Percentiles rank a stretch among this genome's conserved stretches.
These are phyloP conservation scores for Camellia lanceoleosa DNA, from an alignment of 148 eudicot species.

Conservation along the genomic window DNA sequence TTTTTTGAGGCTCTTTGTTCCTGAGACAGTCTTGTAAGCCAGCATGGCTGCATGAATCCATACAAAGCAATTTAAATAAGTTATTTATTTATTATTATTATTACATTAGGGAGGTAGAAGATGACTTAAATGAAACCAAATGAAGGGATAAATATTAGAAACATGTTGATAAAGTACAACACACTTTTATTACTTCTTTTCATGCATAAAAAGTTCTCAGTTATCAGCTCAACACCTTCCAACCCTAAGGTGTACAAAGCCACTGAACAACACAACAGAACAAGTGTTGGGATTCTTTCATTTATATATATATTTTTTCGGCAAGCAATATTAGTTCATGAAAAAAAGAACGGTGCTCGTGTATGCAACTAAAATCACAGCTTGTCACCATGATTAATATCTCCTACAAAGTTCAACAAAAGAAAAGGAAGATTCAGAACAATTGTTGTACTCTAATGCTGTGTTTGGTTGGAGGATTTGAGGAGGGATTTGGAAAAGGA, in stretches of 20 bases:
- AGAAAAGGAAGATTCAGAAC: not conserved
- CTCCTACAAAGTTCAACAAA: no score
- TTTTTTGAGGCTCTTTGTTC: conserved; percentile 75
- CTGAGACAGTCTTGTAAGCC: conserved; percentile 88
- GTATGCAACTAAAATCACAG: no score
- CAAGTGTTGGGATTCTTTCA: not conserved
- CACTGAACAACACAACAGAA: not conserved
- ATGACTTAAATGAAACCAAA: not conserved
- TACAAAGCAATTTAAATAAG: conserved; percentile 4
- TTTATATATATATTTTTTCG: no score
- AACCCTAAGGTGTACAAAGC: not conserved
- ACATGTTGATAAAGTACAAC: not conserved
- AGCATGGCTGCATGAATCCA: conserved; percentile 71
- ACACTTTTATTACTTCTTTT: not conserved
- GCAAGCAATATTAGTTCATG: no score
- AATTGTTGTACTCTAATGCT: not conserved
- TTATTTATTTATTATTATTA: not conserved
- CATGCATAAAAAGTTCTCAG: not conserved
- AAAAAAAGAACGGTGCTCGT: no score
- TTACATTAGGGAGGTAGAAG: not conserved
- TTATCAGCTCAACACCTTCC: not conserved
- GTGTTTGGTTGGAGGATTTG: no score
- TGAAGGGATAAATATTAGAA: not conserved
- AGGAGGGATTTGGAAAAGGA: no score
- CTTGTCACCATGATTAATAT: no score